These are phyloP conservation scores for Colletotrichum gloeosporioides DNA, from an alignment of 2,329 filamentous ascomycete genomes.

Conservation along the genomic window DNA sequence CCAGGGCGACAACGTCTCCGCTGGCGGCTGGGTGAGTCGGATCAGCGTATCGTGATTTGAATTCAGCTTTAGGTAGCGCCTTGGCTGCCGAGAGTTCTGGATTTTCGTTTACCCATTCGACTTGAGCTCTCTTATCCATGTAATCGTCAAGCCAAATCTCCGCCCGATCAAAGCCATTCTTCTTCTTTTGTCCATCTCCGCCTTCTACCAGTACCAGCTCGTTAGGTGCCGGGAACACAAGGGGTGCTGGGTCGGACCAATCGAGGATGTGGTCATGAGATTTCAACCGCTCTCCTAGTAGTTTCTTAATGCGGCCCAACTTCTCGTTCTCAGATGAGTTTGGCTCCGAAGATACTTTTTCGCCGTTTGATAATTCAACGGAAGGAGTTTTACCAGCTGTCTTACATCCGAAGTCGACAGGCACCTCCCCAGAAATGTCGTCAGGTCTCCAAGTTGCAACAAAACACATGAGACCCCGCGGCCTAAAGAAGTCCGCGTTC, in stretches of 20 bases:
- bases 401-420: conserved; percentile 35
- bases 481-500: conserved; percentile 62
- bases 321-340: background rate
- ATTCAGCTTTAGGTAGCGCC: conserved; percentile 26
- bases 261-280: conserved; percentile 41
- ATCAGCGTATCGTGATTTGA: conserved; percentile 30
- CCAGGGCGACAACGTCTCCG: conserved; percentile 28
- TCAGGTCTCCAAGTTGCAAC: conserved; percentile 60
- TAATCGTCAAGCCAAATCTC: conserved; percentile 25
- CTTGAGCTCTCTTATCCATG: conserved; percentile 25
- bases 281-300: background rate
- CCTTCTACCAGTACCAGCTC: background rate
- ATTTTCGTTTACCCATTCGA: conserved; percentile 25
- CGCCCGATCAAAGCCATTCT: conserved; percentile 22
- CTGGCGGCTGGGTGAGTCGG: conserved; percentile 30
- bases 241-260: conserved; percentile 49
- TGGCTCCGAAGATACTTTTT: background rate
- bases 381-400: fast-evolving
- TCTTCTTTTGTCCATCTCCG: conserved; percentile 22
- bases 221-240: conserved; percentile 46
- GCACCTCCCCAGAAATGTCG: conserved; percentile 23
- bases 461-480: conserved; percentile 54
- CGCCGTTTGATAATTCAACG: no score
- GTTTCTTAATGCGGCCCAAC: background rate
- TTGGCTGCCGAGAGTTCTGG: conserved; percentile 21